phyloP scores from a whole-genome alignment of 495 filamentous ascomycete genomes.

The Xylaria cubensis region DNA sequence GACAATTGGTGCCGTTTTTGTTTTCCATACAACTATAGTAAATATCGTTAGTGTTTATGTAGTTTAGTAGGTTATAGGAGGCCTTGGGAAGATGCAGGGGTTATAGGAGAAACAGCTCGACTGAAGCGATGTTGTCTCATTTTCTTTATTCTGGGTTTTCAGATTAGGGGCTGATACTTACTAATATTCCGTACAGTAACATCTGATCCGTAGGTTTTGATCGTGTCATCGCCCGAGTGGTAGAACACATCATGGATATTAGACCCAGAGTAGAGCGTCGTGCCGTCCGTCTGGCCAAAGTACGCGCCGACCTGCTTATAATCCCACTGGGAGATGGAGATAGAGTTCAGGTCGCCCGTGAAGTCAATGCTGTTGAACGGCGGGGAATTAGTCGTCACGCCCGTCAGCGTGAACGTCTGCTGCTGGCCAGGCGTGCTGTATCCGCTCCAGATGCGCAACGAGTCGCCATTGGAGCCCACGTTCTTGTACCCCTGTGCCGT shows the following conservation, averaged over 20 bases:
- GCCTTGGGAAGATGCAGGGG: neutral
- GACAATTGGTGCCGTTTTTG: conserved; percentile 25
- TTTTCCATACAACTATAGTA: neutral
- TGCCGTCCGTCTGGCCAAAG: conserved; percentile 1
- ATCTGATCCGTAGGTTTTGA: neutral
- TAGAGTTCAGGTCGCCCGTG: neutral
- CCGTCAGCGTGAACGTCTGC: conserved; percentile 7
- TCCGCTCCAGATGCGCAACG: neutral
- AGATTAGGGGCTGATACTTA: neutral
- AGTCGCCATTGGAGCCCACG: neutral
- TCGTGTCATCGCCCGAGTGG: neutral
- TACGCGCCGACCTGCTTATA: conserved; percentile 2
- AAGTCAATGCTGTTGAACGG: neutral
- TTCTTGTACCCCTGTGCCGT: conserved; percentile 1
- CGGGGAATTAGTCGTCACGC: neutral
- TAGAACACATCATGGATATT: neutral
- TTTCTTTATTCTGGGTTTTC: neutral
- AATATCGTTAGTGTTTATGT: neutral
- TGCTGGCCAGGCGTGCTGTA: neutral
- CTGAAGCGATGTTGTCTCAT: neutral
- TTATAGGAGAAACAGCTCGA: neutral
- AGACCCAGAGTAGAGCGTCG: neutral
- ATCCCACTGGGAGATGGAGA: neutral
- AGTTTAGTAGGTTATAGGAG: neutral
- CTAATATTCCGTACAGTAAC: neutral